These are phyloP conservation scores for Pseudoneurospora amorphoporcata DNA, from an alignment of 495 filamentous ascomycete genomes.

Conservation along the genomic window DNA sequence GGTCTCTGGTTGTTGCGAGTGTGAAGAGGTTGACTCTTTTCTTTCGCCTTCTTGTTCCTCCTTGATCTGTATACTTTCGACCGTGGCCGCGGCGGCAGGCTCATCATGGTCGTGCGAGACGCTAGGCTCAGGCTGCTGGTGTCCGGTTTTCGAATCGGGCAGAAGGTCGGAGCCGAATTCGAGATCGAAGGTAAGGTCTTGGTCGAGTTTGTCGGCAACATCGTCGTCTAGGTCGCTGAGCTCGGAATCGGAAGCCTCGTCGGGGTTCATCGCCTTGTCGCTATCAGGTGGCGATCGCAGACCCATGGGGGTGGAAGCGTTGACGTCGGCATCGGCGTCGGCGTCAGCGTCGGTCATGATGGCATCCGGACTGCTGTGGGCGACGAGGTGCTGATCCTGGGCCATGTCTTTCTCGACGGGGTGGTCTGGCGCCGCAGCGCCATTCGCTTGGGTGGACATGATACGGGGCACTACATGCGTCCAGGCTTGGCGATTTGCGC, in stretches of 20 bases:
- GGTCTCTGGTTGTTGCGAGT: not conserved
- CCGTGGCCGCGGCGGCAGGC: constrained; percentile 18
- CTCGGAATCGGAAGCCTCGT: constrained; percentile 42
- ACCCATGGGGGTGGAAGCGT: constrained; percentile 26
- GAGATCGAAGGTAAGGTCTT: constrained; percentile 6
- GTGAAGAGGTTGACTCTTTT: not conserved
- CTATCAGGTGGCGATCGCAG: constrained; percentile 42
- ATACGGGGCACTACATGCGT: constrained; percentile 29
- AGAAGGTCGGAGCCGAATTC: constrained; percentile 4
- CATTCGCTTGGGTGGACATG: constrained; percentile 32
- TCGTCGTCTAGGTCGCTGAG: constrained; percentile 46
- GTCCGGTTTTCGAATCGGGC: not conserved
- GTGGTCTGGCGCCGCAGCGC: constrained; percentile 24
- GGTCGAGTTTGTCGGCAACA: constrained; percentile 22
- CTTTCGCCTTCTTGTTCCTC: constrained; percentile 18
- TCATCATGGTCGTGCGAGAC: not conserved
- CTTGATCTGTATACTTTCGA: constrained; percentile 19
- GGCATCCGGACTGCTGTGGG: not conserved
- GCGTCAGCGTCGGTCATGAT: constrained; percentile 6
- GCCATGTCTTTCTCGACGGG: constrained; percentile 3
- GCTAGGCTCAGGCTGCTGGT: not conserved
- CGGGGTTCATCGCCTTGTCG: constrained; percentile 39
- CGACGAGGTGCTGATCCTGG: not conserved
- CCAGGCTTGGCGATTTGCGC: constrained; percentile 10
- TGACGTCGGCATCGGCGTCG: constrained; percentile 3